Conservation (phyloP, 371 early-diverging fungal genomes). For the Syncephalastrum monosporum region DNA sequence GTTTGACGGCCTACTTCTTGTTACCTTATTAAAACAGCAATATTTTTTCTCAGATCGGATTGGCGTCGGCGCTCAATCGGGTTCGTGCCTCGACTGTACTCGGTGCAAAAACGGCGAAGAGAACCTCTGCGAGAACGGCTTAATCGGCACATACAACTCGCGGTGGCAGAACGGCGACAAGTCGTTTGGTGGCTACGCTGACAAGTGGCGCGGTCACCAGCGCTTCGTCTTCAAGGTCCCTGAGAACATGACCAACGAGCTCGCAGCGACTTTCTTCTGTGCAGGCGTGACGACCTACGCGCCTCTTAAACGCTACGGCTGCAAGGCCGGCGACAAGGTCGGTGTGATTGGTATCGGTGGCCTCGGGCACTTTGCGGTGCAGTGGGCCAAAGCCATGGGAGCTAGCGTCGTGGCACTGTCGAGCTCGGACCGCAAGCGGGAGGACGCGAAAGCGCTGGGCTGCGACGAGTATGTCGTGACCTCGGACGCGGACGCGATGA, state of each 20-base stretch:
- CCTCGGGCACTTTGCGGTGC: constrained; percentile 14
- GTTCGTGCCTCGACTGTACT: constrained; percentile 38
- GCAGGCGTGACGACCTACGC: constrained; percentile 61
- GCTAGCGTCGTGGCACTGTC: constrained; percentile 50
- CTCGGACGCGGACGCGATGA: constrained; percentile 14
- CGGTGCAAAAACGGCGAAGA: constrained; percentile 24
- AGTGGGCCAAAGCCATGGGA: constrained; percentile 62
- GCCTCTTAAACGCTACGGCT: constrained; percentile 50
- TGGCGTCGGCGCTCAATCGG: constrained; percentile 67
- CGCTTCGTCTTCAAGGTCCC: constrained; percentile 65
- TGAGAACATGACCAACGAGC: constrained; percentile 44
- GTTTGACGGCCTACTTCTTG: no score
- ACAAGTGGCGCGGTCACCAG: constrained; percentile 56
- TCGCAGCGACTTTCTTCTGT: constrained; percentile 54
- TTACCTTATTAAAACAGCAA: no score
- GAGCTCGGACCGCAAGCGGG: constrained; percentile 29
- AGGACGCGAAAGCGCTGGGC: constrained; percentile 29
- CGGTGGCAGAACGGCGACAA: constrained; percentile 53
- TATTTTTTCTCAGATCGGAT: constrained; percentile 43
- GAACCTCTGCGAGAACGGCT: constrained; percentile 19
- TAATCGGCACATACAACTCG: constrained; percentile 26
- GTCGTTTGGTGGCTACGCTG: constrained; percentile 67
- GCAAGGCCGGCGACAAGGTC: constrained; percentile 51
- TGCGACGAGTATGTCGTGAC: constrained; percentile 31
- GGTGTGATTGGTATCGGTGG: constrained; percentile 63